Evolutionary conservation across 148 eudicot genomes (phyloP).

Genomic region (Persicaria tinctoria): DNA sequence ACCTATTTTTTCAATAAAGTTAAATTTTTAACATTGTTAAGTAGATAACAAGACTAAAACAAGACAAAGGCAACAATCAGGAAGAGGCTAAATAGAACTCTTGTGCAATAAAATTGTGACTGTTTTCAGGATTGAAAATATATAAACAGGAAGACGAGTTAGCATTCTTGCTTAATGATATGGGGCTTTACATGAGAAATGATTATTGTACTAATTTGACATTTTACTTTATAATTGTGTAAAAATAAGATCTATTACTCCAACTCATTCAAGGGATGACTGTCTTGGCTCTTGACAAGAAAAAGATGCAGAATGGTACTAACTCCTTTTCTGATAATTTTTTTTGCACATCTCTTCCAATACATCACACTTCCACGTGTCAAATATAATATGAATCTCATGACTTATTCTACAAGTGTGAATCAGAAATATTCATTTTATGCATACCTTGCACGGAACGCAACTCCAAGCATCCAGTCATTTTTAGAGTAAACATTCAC

Average conservation of each 20-base stretch:
- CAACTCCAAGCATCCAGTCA: slow-evolving; percentile 97
- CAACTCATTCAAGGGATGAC: background rate
- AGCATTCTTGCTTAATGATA: background rate
- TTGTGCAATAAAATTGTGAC: no score
- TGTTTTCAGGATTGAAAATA: no score
- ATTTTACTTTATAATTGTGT: no score
- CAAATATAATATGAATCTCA: background rate
- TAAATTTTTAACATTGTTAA: background rate
- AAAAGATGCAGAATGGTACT: background rate
- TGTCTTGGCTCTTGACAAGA: background rate
- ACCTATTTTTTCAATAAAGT: background rate
- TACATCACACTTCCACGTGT: background rate
- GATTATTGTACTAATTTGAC: background rate
- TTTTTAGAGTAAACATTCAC: slow-evolving; percentile 74
- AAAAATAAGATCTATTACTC: no score
- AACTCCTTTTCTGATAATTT: background rate
- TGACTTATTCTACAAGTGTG: background rate
- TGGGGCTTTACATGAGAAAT: background rate
- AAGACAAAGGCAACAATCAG: background rate
- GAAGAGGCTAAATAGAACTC: background rate
- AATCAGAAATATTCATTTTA: background rate
- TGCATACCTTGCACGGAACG: slow-evolving; percentile 89
- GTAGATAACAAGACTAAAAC: background rate
- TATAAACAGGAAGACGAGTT: background rate
- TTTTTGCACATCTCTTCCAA: background rate